Conservation (phyloP, 306 rosid species). For the Trichosanthes cucumerina region DNA sequence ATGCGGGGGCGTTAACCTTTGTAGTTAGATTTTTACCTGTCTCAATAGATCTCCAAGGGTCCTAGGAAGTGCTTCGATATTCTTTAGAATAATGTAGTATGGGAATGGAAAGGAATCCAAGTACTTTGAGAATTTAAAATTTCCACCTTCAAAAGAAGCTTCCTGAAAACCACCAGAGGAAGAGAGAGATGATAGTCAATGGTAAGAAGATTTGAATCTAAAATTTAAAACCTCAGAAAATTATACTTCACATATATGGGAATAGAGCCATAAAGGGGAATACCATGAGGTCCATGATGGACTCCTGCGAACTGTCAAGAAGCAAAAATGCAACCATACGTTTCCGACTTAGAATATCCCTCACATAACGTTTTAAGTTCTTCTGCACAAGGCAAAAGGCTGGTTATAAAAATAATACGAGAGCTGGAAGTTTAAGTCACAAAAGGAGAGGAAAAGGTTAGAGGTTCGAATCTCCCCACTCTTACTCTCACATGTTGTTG, state of each 20-base stretch:
- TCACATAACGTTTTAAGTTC: conserved; percentile 41
- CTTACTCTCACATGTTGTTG: too few relatives aligned
- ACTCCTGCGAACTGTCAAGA: conserved; percentile 58
- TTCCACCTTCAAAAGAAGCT: conserved; percentile 36
- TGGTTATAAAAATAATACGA: not conserved
- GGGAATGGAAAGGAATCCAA: conserved; percentile 90
- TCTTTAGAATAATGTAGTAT: conserved; percentile 54
- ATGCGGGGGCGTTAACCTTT: too few relatives aligned
- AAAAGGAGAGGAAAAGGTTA: not conserved
- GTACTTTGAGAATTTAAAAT: conserved; percentile 36
- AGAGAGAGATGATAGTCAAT: not conserved
- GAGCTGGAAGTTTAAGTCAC: not conserved
- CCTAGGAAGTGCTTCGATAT: conserved; percentile 74
- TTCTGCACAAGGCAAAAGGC: conserved; percentile 28
- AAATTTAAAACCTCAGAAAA: not conserved
- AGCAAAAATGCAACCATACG: conserved; percentile 82
- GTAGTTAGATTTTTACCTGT: conserved; percentile 37
- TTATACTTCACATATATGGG: not conserved
- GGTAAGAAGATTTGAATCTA: not conserved
- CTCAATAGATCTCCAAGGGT: conserved; percentile 71
- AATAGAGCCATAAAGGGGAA: not conserved
- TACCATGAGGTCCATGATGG: conserved; percentile 60
- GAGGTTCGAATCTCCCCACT: too few relatives aligned
- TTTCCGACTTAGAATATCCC: conserved; percentile 45
- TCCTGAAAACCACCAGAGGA: conserved; percentile 34